A percentile compares a stretch with the other conserved stretches of the same genome.
These are phyloP conservation scores for Leersia perrieri DNA, from an alignment of 176 grass and related monocot genomes.

Conservation along the genomic window DNA sequence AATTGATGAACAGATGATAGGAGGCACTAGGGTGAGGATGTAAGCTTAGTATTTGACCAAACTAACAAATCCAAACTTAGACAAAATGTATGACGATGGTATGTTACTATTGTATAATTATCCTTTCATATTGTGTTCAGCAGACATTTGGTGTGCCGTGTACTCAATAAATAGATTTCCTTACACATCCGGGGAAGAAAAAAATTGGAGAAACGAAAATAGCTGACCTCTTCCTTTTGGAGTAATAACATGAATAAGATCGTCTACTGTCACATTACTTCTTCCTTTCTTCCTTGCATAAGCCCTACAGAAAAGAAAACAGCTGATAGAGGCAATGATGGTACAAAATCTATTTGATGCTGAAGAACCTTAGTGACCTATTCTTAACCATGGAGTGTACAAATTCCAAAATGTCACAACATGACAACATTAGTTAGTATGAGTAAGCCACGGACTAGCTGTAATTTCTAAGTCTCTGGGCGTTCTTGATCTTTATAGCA, in stretches of 20 bases:
- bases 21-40: background rate
- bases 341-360: background rate
- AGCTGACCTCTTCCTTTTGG: slow-evolving; percentile 83
- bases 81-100: background rate
- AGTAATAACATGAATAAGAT: slow-evolving; percentile 96
- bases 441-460: background rate
- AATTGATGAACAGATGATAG: background rate
- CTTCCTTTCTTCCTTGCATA: slow-evolving; percentile 97
- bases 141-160: background rate
- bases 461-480: background rate
- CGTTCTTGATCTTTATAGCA: background rate
- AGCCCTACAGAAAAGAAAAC: slow-evolving; percentile 46
- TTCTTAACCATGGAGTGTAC: background rate
- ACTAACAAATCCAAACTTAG: background rate
- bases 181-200: slow-evolving; percentile 8
- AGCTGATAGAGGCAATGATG: background rate
- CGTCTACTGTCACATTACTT: slow-evolving; percentile 93
- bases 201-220: slow-evolving; percentile 17
- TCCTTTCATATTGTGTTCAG: background rate
- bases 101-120: background rate
- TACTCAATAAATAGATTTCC: slow-evolving; percentile 1
- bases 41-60: background rate
- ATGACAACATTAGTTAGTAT: background rate
- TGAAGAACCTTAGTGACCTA: background rate
- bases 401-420: slow-evolving; percentile 13